These are phyloP conservation scores for Biscogniauxia marginata DNA, from an alignment of 2,329 filamentous ascomycete genomes.

Conservation along the genomic window DNA sequence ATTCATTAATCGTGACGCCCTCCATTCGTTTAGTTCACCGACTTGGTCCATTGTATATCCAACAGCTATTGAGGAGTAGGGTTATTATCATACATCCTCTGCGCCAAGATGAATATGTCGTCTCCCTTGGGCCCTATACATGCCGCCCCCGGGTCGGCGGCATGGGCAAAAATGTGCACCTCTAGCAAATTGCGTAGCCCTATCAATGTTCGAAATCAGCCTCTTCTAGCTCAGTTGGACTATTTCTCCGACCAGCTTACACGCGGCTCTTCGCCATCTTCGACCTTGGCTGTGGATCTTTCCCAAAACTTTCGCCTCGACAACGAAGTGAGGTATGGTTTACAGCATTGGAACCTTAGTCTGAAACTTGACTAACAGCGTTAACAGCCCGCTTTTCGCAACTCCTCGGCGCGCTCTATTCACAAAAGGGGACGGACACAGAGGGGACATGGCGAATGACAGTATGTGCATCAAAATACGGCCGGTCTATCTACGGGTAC, in stretches of 20 bases:
- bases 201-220: constrained; percentile 78
- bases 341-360: constrained; percentile 20
- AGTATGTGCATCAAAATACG: not conserved
- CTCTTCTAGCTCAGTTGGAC: constrained; percentile 61
- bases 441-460: not conserved
- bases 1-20: constrained; percentile 29
- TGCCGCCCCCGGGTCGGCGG: constrained; percentile 62
- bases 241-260: constrained; percentile 81
- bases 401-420: constrained; percentile 85
- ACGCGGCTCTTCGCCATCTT: constrained; percentile 84
- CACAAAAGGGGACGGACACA: too few species aligned
- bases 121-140: constrained; percentile 94
- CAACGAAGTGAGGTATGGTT: constrained; percentile 71
- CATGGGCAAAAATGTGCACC: constrained; percentile 47
- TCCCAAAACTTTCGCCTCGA: constrained; percentile 97
- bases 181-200: constrained; percentile 57
- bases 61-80: constrained; percentile 29
- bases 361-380: constrained; percentile 12
- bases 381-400: constrained; percentile 70
- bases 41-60: constrained; percentile 21
- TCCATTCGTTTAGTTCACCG: constrained; percentile 24
- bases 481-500: constrained; percentile 4
- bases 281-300: constrained; percentile 87
- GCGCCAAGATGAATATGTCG: constrained; percentile 75
- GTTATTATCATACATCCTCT: constrained; percentile 28